These are phyloP conservation scores for Arachnopeziza araneosa DNA, from an alignment of 2,329 filamentous ascomycete species.

Conservation along the genomic window DNA sequence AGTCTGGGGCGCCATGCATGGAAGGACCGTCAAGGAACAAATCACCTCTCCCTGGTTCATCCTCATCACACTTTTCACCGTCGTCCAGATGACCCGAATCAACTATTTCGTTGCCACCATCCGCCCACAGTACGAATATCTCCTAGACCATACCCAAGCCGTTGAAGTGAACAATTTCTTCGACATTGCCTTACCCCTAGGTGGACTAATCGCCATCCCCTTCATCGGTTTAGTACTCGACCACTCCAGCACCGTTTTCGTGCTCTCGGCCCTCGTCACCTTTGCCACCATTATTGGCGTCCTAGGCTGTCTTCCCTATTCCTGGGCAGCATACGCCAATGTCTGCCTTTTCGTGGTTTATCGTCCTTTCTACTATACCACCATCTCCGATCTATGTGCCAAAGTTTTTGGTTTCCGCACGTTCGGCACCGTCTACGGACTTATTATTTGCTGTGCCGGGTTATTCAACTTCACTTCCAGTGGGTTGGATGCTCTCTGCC, in stretches of 20 bases:
- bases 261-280: constrained; percentile 64
- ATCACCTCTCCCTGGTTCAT: constrained; percentile 79
- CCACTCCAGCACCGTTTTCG: constrained; percentile 64
- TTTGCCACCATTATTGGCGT: constrained; percentile 70
- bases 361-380: constrained; percentile 84
- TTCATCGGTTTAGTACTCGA: constrained; percentile 81
- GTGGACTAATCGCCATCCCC: constrained; percentile 77
- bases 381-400: constrained; percentile 81
- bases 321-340: constrained; percentile 70
- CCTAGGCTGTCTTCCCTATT: constrained; percentile 66
- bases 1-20: constrained; percentile 84
- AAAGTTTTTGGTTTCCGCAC: constrained; percentile 91
- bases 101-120: constrained; percentile 93
- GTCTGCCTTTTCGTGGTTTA: constrained; percentile 77
- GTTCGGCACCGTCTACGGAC: constrained; percentile 89
- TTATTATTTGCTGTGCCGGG: constrained; percentile 81
- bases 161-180: constrained; percentile 76
- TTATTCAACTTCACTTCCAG: constrained; percentile 80
- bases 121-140: constrained; percentile 70
- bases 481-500: constrained; percentile 72
- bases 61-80: constrained; percentile 72
- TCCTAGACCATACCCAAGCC: constrained; percentile 59
- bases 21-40: constrained; percentile 63
- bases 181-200: constrained; percentile 76
- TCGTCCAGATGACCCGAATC: constrained; percentile 73